phyloP scores from a whole-genome alignment of 768 basidiomycete species.

The Xerocomellus amylosporus region DNA sequence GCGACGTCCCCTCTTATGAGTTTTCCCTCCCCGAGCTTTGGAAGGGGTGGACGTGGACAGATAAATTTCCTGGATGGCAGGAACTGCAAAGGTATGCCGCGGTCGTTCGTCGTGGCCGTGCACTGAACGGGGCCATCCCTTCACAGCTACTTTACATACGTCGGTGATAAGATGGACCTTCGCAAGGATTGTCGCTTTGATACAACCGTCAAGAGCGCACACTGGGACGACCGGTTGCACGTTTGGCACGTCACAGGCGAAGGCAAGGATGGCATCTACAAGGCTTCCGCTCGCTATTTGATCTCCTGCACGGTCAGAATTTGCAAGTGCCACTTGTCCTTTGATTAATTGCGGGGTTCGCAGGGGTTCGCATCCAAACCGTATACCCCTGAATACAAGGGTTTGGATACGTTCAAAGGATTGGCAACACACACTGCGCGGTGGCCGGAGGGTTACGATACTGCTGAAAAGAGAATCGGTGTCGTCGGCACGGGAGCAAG shows the following conservation, averaged over 20 bases:
- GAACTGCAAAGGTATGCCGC: constrained; percentile 1
- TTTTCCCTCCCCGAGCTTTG: constrained; percentile 10
- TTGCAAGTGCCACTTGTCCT: background rate
- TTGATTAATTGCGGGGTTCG: background rate
- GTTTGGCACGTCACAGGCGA: constrained; percentile 5
- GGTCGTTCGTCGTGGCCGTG: background rate
- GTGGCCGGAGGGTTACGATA: constrained; percentile 8
- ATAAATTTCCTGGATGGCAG: constrained; percentile 7
- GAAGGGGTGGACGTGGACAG: constrained; percentile 14
- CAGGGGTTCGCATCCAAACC: constrained; percentile 10
- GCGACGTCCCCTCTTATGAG: constrained; percentile 7
- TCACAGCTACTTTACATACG: constrained; percentile 9
- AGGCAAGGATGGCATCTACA: background rate
- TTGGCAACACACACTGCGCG: background rate
- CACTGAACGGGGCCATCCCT: background rate
- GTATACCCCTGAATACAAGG: constrained; percentile 1
- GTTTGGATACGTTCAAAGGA: constrained; percentile 6
- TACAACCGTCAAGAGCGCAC: constrained; percentile 7
- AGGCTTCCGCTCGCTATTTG: constrained; percentile 5
- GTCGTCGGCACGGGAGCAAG: constrained; percentile 10
- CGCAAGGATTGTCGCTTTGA: constrained; percentile 14
- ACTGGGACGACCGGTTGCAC: constrained; percentile 9
- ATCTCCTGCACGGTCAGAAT: constrained; percentile 5
- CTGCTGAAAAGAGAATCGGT: constrained; percentile 8
- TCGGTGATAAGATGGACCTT: constrained; percentile 7